These are phyloP conservation scores for Hydnum rufescens DNA, from an alignment of 768 basidiomycete species.

Conservation along the genomic window DNA sequence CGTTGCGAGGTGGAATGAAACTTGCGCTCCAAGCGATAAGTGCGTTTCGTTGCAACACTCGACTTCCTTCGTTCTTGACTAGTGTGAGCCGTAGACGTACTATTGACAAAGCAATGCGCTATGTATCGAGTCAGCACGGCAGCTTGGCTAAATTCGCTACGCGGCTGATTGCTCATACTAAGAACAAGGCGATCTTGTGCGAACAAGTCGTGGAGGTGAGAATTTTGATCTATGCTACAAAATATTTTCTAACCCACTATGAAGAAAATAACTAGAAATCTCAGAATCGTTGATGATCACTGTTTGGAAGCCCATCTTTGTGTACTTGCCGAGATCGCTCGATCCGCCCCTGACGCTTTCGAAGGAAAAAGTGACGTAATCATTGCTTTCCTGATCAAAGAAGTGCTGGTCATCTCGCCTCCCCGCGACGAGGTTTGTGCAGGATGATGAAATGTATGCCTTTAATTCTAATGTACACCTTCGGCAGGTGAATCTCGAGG, in stretches of 20 bases:
- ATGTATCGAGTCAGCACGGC: slow-evolving; percentile 37
- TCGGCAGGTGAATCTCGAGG: slow-evolving; percentile 33
- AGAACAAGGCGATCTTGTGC: slow-evolving; percentile 32
- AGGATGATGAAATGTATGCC: neutral
- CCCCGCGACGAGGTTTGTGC: neutral
- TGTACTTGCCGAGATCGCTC: slow-evolving; percentile 55
- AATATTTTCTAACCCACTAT: neutral
- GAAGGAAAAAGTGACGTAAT: slow-evolving; percentile 61
- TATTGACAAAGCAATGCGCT: slow-evolving; percentile 39
- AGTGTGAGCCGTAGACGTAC: slow-evolving; percentile 32
- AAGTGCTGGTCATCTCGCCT: slow-evolving; percentile 36
- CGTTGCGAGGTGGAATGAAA: slow-evolving; percentile 37
- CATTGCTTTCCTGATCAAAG: slow-evolving; percentile 48
- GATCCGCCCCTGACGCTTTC: slow-evolving; percentile 47
- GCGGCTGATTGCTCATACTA: slow-evolving; percentile 42
- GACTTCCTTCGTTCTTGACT: neutral
- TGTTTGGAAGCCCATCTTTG: slow-evolving; percentile 44
- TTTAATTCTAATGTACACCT: neutral
- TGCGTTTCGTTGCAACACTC: slow-evolving; percentile 21
- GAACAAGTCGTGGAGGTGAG: slow-evolving; percentile 44
- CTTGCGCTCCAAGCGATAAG: slow-evolving; percentile 43
- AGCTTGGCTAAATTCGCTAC: slow-evolving; percentile 75
- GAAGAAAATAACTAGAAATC: slow-evolving; percentile 38
- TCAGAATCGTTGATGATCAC: slow-evolving; percentile 30
- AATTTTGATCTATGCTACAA: slow-evolving; percentile 2